phyloP scores from a whole-genome alignment of 1,284 basidiomycete species.

The Boletus smithii region DNA sequence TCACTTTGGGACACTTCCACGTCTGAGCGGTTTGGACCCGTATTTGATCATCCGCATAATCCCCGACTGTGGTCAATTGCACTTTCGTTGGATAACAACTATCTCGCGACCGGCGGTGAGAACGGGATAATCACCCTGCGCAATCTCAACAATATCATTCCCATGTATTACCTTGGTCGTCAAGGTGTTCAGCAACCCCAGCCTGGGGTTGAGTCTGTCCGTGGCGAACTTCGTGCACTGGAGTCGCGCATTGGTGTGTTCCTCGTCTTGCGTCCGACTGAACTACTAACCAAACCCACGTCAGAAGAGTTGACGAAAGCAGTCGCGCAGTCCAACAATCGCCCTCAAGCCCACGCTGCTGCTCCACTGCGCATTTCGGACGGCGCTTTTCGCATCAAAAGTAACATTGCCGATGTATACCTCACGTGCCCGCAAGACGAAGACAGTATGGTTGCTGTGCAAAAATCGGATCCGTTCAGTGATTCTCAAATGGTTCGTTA shows the following conservation, averaged over 20 bases:
- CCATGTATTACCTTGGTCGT: conserved; percentile 4
- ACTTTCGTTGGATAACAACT: conserved; percentile 6
- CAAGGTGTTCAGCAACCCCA: background rate
- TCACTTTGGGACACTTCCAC: conserved; percentile 5
- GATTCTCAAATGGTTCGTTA: conserved; percentile 1
- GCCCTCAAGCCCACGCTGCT: background rate
- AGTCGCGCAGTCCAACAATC: background rate
- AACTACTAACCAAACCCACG: background rate
- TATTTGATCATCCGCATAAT: conserved; percentile 4
- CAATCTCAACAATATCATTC: conserved; percentile 4
- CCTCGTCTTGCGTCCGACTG: background rate
- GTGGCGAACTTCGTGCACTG: conserved; percentile 2
- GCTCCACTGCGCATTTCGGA: background rate
- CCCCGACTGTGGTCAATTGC: conserved; percentile 4
- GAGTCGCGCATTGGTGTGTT: conserved; percentile 4
- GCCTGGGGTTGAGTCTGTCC: background rate
- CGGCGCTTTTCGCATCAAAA: conserved; percentile 2
- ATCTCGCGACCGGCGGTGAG: conserved; percentile 1
- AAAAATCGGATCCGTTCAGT: background rate
- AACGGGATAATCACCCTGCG: conserved; percentile 4
- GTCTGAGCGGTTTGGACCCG: conserved; percentile 5
- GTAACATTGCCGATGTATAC: background rate
- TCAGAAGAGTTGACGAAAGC: conserved; percentile 4
- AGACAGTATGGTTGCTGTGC: conserved; percentile 1
- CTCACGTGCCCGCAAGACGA: conserved; percentile 5